A percentile compares a stretch with the other conserved stretches of the same genome.
Evolutionary conservation across 441 rosid genomes (phyloP).

Genomic region (Lepidium campestre): DNA sequence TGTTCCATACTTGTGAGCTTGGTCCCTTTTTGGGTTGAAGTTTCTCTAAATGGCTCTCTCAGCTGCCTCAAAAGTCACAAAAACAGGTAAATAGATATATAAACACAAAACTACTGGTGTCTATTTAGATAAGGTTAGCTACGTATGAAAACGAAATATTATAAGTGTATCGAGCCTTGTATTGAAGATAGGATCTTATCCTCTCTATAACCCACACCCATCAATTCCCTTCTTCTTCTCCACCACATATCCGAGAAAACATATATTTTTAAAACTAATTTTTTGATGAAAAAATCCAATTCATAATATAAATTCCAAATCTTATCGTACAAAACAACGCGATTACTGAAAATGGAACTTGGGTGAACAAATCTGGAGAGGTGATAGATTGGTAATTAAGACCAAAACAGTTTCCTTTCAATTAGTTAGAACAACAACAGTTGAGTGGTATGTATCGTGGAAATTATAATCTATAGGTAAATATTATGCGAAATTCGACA

Average conservation of each 20-base stretch:
- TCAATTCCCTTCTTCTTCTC: slow-evolving; percentile 8
- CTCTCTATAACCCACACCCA: neutral
- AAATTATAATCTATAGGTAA: too few relatives aligned
- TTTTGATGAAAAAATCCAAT: too few relatives aligned
- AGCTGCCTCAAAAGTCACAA: slow-evolving; percentile 8
- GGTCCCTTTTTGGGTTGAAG: neutral
- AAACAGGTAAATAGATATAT: neutral
- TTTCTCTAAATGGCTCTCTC: slow-evolving; percentile 7
- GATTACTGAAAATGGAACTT: too few relatives aligned
- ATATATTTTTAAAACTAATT: too few relatives aligned
- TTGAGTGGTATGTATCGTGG: neutral
- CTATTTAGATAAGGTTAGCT: slow-evolving; percentile 14
- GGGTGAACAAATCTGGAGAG: too few relatives aligned
- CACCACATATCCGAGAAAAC: slow-evolving; percentile 11
- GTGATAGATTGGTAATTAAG: too few relatives aligned
- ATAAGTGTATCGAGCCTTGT: slow-evolving; percentile 10
- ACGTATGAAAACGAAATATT: neutral
- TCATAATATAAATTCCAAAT: too few relatives aligned
- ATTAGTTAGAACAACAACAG: neutral
- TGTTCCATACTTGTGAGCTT: neutral
- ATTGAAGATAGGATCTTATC: slow-evolving; percentile 24
- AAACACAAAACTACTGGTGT: neutral
- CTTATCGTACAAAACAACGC: too few relatives aligned
- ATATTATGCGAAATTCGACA: too few relatives aligned
- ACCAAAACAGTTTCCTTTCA: neutral